Evolutionary conservation across 148 eudicot genomes (phyloP).

Genomic region (Amaranthus palmeri): DNA sequence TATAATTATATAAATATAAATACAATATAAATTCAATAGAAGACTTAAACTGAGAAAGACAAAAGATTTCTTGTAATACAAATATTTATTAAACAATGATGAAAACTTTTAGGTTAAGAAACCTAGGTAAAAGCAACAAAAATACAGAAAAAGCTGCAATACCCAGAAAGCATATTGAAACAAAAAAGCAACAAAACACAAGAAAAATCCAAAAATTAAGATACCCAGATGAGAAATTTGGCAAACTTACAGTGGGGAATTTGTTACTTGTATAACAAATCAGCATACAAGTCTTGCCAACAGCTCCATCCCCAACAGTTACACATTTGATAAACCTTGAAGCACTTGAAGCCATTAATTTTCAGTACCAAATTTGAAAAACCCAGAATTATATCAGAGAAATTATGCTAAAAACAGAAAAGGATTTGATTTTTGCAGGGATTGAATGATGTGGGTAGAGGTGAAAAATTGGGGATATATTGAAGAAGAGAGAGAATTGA

Average conservation of each 20-base stretch:
- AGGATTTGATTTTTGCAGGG: not conserved
- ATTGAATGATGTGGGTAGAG: slow-evolving; percentile 19
- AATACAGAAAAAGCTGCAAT: slow-evolving; percentile 18
- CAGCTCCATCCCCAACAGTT: slow-evolving; percentile 89
- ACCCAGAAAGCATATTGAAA: slow-evolving; percentile 7
- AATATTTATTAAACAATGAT: slow-evolving; percentile 11
- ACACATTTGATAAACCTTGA: slow-evolving; percentile 83
- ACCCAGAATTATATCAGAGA: not conserved
- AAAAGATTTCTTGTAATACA: not conserved
- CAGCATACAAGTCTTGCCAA: slow-evolving; percentile 82
- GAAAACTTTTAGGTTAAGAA: slow-evolving; percentile 23
- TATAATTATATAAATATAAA: no score
- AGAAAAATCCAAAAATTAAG: not conserved
- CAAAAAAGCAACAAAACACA: not conserved
- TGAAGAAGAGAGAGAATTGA: slow-evolving; percentile 17
- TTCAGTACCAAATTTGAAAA: slow-evolving; percentile 7
- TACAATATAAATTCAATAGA: not conserved
- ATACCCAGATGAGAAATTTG: slow-evolving; percentile 13
- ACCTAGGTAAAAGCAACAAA: slow-evolving; percentile 9
- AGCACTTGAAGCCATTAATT: slow-evolving; percentile 56
- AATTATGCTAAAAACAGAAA: not conserved
- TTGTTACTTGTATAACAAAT: slow-evolving; percentile 82
- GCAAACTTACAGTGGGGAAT: slow-evolving; percentile 66
- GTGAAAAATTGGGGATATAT: not conserved
- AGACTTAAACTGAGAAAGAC: slow-evolving; percentile 7